phyloP scores from a whole-genome alignment of 2,329 filamentous ascomycete species.

The Ramularia endophylla region DNA sequence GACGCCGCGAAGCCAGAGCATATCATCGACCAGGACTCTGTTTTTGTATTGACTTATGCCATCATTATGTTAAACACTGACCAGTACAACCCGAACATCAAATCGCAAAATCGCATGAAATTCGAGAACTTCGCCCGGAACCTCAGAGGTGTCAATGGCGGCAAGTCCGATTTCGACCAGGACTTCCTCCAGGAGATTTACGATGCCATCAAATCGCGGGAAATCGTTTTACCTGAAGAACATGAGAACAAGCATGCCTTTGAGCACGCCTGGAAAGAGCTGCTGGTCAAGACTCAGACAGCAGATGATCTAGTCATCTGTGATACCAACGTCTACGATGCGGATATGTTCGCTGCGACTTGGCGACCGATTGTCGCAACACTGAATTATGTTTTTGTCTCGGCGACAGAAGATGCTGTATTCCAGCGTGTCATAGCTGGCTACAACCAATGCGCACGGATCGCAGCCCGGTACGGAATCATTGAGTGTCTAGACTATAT shows the following conservation, averaged over 20 bases:
- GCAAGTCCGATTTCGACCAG: slow-evolving; percentile 67
- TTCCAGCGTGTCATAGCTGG: slow-evolving; percentile 90
- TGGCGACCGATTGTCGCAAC: slow-evolving; percentile 96
- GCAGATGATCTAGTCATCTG: slow-evolving; percentile 70
- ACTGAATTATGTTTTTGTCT: slow-evolving; percentile 97
- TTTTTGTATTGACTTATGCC: slow-evolving; percentile 88
- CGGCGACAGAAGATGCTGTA: slow-evolving; percentile 91
- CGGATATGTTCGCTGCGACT: slow-evolving; percentile 93
- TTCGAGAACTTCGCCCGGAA: slow-evolving; percentile 78
- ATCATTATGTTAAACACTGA: slow-evolving; percentile 98
- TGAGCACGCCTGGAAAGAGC: slow-evolving; percentile 95
- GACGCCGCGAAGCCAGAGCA: slow-evolving; percentile 62
- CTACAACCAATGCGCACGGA: slow-evolving; percentile 92
- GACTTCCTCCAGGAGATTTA: slow-evolving; percentile 84
- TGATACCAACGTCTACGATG: slow-evolving; percentile 90
- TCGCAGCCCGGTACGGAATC: slow-evolving; percentile 77
- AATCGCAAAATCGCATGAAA: slow-evolving; percentile 73
- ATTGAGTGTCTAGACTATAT: slow-evolving; percentile 89
- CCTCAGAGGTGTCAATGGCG: slow-evolving; percentile 81
- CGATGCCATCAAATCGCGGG: slow-evolving; percentile 82
- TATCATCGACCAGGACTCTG: slow-evolving; percentile 77
- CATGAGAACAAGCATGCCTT: slow-evolving; percentile 96
- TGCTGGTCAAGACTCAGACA: slow-evolving; percentile 75
- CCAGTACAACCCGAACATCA: slow-evolving; percentile 90
- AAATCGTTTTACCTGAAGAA: slow-evolving; percentile 95